Evolutionary conservation across 2,329 filamentous ascomycete species (phyloP), one percentile per base, ranked within the genome.

Genomic region (Ilyonectria sp.): DNA sequence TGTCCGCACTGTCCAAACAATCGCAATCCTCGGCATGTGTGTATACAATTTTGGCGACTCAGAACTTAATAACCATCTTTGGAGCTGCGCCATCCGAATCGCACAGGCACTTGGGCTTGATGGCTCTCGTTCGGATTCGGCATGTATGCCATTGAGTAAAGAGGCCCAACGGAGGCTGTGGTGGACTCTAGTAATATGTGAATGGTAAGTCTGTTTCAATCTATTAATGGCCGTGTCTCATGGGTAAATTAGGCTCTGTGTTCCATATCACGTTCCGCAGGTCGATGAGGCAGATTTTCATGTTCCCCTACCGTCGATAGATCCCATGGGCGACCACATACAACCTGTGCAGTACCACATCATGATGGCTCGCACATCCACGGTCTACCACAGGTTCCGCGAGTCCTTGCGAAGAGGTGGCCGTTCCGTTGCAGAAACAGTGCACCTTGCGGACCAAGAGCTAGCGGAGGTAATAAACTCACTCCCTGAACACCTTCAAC

Each of bases 151-250:
- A 2, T 17, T 69, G 17, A 61, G 50, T 31, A 31, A 46, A 13
- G 63, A 69, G 57, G 64, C 64, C 10, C 64, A 67, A 47, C 37
- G 56, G n/a, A 63, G 67, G 23, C 29, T 67, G 2, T 69, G 67
- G 67, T 69, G 67, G 64, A 67, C 64, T 23, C 47, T 69, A 13
- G 29, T 69, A 11, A 67, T 69, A 35, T 63, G 60, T 23, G 67
- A 69, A 60, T 67, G 67, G 67, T 64, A 54, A 11, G 40, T 9
- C 23, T 6, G 1, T 26, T 43, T 13, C 35, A 9, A 21, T 1
- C 23, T 2, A 15, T 31, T 23, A 8, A 13, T 7, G n/a, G 15
- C 5, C 26, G 13, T 4, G 10, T 49, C 53, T 62, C 40, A 63
- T 7, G 1, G 19, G 9, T 40, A 17, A 9, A 5, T 3, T 17